Evolutionary conservation across 2,329 filamentous ascomycete genomes (phyloP), one percentile per base, ranked within the genome.

Genomic region (Pseudogymnoascus sp.): DNA sequence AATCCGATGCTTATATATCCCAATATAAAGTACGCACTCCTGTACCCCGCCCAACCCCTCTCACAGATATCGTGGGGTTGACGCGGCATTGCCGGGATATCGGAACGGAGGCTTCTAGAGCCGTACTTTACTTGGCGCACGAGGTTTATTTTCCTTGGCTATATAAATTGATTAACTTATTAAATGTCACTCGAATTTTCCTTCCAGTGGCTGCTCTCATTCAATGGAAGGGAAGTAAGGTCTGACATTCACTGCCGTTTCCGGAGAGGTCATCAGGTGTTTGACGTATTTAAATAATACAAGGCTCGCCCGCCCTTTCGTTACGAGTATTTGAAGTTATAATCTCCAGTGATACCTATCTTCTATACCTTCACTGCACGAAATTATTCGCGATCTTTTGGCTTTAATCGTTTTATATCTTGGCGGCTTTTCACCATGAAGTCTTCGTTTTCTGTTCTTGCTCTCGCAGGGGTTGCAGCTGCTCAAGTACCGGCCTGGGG

Each of bases 401-500:
- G 8, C 18, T 2, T 33, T 18, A 1, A 18, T 30, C 4, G n/a
- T 15, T 12, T 28, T 25, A 28, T 9, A 14, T n/a, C 18, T 18
- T 12, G 6, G 30, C n/a, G 18, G 7, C 25, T 7, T 53, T 18
- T 33, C 47, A 33, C 18, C 47, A 53, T 53, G 47, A 53, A 53
- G 25, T 33, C 47, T 53, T 33, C 47, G 12, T 18, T 53, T 18
- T 18, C 47, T 1, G 28, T 12, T 12, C 47, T 53, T 18, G 25
- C 47, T 53, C n/a, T 53, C 15, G 47, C n/a, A 18, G 47, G 47
- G 6, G n/a, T 53, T 53, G 47, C 47, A 53, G n/a, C 25, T 33
- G 47, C 47, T 33, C 47, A 53, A 33, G 66, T 63, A 8, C 41
- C 62, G 1, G 68, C 68, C 35, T 74, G 67, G 47, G 64, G 60